Percentiles rank a stretch among this genome's conserved stretches.
Conservation (phyloP, 495 filamentous ascomycete genomes). For the Penicillium goetzii region DNA sequence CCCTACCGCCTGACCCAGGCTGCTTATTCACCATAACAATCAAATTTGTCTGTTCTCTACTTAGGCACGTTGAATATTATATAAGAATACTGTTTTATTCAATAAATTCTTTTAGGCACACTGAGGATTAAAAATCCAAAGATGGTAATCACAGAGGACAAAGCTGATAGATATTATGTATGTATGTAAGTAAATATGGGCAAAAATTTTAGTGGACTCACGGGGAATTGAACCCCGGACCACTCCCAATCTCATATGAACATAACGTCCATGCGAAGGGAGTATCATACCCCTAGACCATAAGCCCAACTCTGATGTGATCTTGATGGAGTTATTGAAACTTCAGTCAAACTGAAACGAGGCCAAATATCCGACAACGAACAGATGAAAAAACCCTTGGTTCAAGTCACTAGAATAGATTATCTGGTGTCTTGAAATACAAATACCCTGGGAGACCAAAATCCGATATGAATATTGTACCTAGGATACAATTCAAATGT, state of each 20-base stretch:
- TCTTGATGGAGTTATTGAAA: not conserved
- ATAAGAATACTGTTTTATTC: not conserved
- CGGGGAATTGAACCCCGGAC: slow-evolving; percentile 13
- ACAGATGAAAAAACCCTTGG: no score
- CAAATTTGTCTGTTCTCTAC: not conserved
- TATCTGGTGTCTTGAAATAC: no score
- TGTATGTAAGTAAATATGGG: no score
- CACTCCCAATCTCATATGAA: not conserved
- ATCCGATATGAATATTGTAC: no score
- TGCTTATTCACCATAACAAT: not conserved
- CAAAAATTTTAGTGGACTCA: slow-evolving; percentile 7
- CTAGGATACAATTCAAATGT: no score
- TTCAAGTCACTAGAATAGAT: no score
- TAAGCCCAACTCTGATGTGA: not conserved
- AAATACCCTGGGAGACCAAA: no score
- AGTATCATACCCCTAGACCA: slow-evolving; percentile 14
- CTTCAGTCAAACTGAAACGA: not conserved
- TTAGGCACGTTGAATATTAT: not conserved
- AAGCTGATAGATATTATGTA: no score
- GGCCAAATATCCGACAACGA: no score
- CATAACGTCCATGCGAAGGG: not conserved
- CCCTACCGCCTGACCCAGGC: not conserved
- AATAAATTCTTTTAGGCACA: no score
- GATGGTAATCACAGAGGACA: no score
- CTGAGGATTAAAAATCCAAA: no score